These are phyloP conservation scores for Microdochium bolleyi DNA, from an alignment of 2,329 filamentous ascomycete species.

Conservation along the genomic window DNA sequence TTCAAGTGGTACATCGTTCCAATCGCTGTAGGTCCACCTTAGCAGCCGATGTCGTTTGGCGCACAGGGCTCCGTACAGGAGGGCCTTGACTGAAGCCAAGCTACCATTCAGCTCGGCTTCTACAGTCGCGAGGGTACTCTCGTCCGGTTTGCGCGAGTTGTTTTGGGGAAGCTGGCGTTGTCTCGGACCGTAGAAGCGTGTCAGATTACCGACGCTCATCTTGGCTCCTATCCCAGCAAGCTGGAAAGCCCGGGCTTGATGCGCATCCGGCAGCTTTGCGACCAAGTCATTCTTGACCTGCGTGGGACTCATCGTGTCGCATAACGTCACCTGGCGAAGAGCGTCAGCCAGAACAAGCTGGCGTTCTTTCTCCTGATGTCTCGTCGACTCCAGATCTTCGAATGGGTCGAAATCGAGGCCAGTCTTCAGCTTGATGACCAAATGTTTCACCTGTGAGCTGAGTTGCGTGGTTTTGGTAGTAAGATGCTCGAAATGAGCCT, in stretches of 20 bases:
- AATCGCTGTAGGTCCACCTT: slow-evolving; percentile 4
- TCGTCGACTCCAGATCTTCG: neutral
- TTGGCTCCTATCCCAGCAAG: neutral
- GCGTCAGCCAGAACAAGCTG: slow-evolving; percentile 11
- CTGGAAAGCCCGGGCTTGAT: neutral
- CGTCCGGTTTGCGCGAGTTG: neutral
- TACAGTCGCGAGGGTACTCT: slow-evolving; percentile 3
- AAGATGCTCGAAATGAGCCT: slow-evolving; percentile 10
- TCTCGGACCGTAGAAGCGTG: neutral
- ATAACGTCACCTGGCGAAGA: slow-evolving; percentile 7
- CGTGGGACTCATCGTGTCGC: neutral
- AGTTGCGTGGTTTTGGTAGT: slow-evolving; percentile 9
- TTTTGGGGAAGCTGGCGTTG: neutral
- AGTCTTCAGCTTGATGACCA: slow-evolving; percentile 11
- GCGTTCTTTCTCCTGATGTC: slow-evolving; percentile 1
- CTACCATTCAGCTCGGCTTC: slow-evolving; percentile 4
- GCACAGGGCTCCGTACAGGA: slow-evolving; percentile 12
- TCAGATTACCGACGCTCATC: neutral
- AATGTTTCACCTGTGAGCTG: slow-evolving; percentile 8
- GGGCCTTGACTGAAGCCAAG: slow-evolving; percentile 8
- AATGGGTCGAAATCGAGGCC: slow-evolving; percentile 13
- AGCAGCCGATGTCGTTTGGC: slow-evolving; percentile 5
- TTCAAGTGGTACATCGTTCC: slow-evolving; percentile 1
- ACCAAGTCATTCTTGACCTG: slow-evolving; percentile 23
- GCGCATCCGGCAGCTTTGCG: slow-evolving; percentile 9